These are phyloP conservation scores for Penicillium pancosmium DNA, from an alignment of 495 filamentous ascomycete species.

Conservation along the genomic window DNA sequence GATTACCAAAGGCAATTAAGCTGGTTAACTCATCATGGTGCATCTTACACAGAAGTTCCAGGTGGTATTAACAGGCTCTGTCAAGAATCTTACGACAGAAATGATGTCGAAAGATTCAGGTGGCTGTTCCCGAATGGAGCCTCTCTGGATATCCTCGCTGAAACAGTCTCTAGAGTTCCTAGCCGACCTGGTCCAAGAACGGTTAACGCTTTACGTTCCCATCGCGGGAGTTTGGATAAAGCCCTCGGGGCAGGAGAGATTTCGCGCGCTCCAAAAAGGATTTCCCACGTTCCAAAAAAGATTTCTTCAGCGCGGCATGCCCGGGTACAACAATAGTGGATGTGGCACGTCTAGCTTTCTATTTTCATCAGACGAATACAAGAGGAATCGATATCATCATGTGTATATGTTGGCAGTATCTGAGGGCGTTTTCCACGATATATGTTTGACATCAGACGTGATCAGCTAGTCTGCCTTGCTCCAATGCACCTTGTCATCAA, in stretches of 20 bases:
- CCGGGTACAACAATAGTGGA: background rate
- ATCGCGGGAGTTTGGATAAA: background rate
- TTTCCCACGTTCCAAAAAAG: background rate
- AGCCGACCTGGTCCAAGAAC: background rate
- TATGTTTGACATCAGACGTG: no score
- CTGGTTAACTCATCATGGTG: conserved; percentile 5
- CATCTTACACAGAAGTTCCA: conserved; percentile 3
- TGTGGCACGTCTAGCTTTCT: background rate
- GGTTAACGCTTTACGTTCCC: background rate
- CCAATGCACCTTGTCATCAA: no score
- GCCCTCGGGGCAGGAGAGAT: background rate
- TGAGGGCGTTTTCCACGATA: background rate
- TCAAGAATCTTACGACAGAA: background rate
- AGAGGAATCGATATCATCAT: background rate
- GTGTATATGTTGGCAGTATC: background rate
- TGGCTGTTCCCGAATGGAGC: conserved; percentile 7
- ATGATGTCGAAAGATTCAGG: background rate
- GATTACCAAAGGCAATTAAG: conserved; percentile 5
- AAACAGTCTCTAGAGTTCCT: conserved; percentile 2
- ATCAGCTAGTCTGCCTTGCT: no score
- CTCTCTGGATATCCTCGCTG: conserved; percentile 4
- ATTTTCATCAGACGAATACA: background rate
- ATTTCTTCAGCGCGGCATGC: background rate
- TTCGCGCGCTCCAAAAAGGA: background rate
- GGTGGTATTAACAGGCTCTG: conserved; percentile 3